phyloP scores from a whole-genome alignment of 371 early-diverging fungal species.

The Modicella reniformis region DNA sequence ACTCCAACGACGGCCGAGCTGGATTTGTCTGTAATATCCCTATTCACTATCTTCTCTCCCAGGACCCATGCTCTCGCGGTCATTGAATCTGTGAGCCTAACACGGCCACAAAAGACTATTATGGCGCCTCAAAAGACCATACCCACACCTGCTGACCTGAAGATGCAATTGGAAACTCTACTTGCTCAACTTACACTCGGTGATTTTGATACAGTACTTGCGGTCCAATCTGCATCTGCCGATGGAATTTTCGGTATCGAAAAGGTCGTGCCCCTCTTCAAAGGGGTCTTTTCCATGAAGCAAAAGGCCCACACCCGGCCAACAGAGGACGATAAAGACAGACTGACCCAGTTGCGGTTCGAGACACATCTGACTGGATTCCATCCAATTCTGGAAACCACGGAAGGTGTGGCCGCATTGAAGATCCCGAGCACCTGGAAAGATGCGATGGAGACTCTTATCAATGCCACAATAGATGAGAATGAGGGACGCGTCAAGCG shows the following conservation, averaged over 20 bases:
- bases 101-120: slow-evolving; percentile 15
- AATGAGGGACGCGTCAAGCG: slow-evolving; percentile 26
- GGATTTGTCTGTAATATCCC: slow-evolving; percentile 29
- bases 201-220: slow-evolving; percentile 55
- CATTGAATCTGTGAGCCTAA: slow-evolving; percentile 54
- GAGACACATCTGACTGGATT: slow-evolving; percentile 32
- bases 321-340: slow-evolving; percentile 37
- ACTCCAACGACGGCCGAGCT: slow-evolving; percentile 14
- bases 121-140: slow-evolving; percentile 33
- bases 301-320: slow-evolving; percentile 27
- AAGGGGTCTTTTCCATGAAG: slow-evolving; percentile 55
- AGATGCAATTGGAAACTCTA: slow-evolving; percentile 26
- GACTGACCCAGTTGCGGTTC: slow-evolving; percentile 25
- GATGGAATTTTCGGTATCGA: slow-evolving; percentile 60
- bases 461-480: slow-evolving; percentile 30
- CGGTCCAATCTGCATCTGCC: slow-evolving; percentile 55
- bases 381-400: slow-evolving; percentile 54
- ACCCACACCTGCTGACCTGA: slow-evolving; percentile 21
- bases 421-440: slow-evolving; percentile 58
- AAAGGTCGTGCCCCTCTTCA: slow-evolving; percentile 55
- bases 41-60: slow-evolving; percentile 67
- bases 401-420: slow-evolving; percentile 56
- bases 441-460: slow-evolving; percentile 39
- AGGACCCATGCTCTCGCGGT: slow-evolving; percentile 67
- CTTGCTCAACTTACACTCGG: slow-evolving; percentile 33